Percentiles rank a stretch among this genome's conserved stretches.
Conservation (phyloP, 495 filamentous ascomycete species). For the Penicillium steckii region DNA sequence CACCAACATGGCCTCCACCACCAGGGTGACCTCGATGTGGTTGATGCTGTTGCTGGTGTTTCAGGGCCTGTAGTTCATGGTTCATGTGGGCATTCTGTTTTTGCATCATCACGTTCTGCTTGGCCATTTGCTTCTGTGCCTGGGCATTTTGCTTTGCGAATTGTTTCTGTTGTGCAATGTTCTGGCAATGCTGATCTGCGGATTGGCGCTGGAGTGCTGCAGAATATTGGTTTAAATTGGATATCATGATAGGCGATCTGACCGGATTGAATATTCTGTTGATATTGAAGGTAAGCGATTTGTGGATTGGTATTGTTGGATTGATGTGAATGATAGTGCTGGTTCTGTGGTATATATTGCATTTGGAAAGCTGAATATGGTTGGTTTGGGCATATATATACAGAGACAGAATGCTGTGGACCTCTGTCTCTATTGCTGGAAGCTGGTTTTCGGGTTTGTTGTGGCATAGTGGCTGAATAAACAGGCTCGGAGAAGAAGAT, state of each 20-base stretch:
- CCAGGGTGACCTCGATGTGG: neutral
- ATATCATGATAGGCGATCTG: neutral
- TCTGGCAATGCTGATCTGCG: neutral
- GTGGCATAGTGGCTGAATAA: neutral
- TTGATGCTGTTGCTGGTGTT: neutral
- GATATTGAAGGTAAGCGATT: neutral
- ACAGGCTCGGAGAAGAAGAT: too few species aligned
- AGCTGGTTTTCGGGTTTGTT: neutral
- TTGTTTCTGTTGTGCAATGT: neutral
- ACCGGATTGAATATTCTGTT: neutral
- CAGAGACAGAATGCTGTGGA: neutral
- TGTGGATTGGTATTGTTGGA: neutral
- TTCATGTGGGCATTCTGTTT: neutral
- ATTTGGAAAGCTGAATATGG: neutral
- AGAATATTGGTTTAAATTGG: neutral
- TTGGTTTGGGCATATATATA: neutral
- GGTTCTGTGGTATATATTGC: neutral
- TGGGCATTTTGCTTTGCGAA: neutral
- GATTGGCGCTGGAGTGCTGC: neutral
- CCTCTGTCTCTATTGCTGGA: neutral
- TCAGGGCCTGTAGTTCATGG: neutral
- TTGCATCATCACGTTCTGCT: neutral
- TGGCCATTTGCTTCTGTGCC: neutral
- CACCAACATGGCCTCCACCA: too few species aligned
- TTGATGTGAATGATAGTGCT: too few species aligned